Base-by-base conservation (phyloP, 2,329 filamentous ascomycete genomes). In the Hymenoscyphus scutula region DNA sequence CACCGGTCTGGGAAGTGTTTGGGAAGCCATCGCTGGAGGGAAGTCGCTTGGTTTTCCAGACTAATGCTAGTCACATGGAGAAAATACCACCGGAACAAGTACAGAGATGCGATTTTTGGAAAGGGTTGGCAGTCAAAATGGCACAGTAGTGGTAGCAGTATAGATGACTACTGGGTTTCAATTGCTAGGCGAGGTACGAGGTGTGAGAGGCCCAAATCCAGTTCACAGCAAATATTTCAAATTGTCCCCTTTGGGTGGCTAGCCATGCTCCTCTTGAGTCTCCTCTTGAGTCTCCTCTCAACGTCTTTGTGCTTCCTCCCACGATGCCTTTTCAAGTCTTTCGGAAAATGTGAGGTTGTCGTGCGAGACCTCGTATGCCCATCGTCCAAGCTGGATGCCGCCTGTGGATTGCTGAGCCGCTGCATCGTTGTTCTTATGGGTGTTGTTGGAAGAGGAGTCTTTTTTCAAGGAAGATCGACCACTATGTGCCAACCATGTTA, bases 1-100 rank as follows among this genome's bases (percentile, higher is more conserved):
- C 74, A 13, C 74, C 74, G 4, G 25, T 62, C 29, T 76, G 74
- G 74, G 60, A 70, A 25, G 59, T 55, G 19, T 71, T 68, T 64
- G 67, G 65, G 5, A 38, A 59, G 58, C 67, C 66, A 15, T 58
- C 61, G 60, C 54, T 58, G 51, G 62, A 53, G 11, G 66, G 68
- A 57, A 67, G 60, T 57, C 67, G 70, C 55, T 57, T 73, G 56
- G 53, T 70, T 61, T 61, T 71, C 59, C 68, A 71, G 65, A 70
- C 68, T 54, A 67, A 68, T 61, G 61, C 48, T 4, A 70, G 70
- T 19, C 56, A 29, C 37, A 74, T 74, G 72, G 73, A 74, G 58
- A 56, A 19, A 6, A 60, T 73, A 15, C 67, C 69, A 2, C 41
- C 48, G 25, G 66, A 66, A 53, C 65, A 73, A 58, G 19, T 59